These are phyloP conservation scores for Balansia obtecta DNA, from an alignment of 2,329 filamentous ascomycete genomes.

Conservation along the genomic window DNA sequence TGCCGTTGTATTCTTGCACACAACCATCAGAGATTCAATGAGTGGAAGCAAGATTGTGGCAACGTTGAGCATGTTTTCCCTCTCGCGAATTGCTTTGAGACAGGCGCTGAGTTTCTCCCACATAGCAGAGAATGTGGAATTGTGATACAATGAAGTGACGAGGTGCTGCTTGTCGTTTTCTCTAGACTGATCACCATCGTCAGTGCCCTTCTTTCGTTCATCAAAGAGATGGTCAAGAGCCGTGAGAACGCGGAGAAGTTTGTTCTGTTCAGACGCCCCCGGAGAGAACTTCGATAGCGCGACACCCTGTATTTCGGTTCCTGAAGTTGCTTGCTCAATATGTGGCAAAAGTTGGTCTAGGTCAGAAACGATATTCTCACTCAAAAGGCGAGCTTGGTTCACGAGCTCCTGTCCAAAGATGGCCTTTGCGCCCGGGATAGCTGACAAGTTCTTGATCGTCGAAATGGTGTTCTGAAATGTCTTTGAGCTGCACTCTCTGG, in stretches of 20 bases:
- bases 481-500: constrained; percentile 91
- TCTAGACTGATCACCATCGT: constrained; percentile 38
- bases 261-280: constrained; percentile 90
- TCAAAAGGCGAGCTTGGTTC: constrained; percentile 71
- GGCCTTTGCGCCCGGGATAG: constrained; percentile 79
- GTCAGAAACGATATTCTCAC: constrained; percentile 72
- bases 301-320: constrained; percentile 90
- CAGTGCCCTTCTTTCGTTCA: constrained; percentile 52
- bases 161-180: constrained; percentile 67
- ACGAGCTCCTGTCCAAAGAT: constrained; percentile 91
- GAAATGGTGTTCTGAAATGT: constrained; percentile 96
- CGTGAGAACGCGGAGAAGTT: constrained; percentile 81
- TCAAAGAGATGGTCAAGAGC: constrained; percentile 95
- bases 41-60: constrained; percentile 89
- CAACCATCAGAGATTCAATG: constrained; percentile 96
- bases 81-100: constrained; percentile 74
- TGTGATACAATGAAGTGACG: constrained; percentile 79
- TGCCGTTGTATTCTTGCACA: constrained; percentile 92
- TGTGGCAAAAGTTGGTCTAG: constrained; percentile 75
- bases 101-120: constrained; percentile 91
- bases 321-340: constrained; percentile 74
- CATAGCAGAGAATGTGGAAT: constrained; percentile 75
- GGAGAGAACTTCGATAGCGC: constrained; percentile 93
- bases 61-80: constrained; percentile 92
- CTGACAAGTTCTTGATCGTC: constrained; percentile 95